phyloP scores from a whole-genome alignment of 208 protist species.

The Leishmania lainsoni region DNA sequence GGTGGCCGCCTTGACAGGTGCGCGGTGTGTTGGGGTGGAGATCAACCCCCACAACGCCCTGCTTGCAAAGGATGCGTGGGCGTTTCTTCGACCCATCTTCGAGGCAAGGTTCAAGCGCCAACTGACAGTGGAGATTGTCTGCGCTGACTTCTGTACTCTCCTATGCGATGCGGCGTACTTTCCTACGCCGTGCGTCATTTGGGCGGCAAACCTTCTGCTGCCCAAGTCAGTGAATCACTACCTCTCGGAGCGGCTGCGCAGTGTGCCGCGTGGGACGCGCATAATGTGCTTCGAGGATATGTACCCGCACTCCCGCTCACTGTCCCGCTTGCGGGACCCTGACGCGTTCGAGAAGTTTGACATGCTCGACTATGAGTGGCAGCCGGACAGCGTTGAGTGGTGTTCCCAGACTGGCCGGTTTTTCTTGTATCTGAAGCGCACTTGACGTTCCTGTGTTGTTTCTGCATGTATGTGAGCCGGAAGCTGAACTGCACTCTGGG shows the following conservation, averaged over 20 bases:
- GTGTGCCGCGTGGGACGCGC: slow-evolving; percentile 50
- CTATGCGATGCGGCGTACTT: slow-evolving; percentile 43
- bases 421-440: slow-evolving; percentile 52
- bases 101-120: slow-evolving; percentile 41
- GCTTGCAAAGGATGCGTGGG: slow-evolving; percentile 63
- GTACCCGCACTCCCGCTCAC: slow-evolving; percentile 70
- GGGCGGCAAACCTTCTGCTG: slow-evolving; percentile 79
- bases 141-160: slow-evolving; percentile 67
- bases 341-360: slow-evolving; percentile 76
- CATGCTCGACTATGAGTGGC: slow-evolving; percentile 79
- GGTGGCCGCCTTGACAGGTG: slow-evolving; percentile 72
- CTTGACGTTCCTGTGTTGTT: slow-evolving; percentile 14
- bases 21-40: slow-evolving; percentile 79
- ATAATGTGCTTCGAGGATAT: slow-evolving; percentile 83
- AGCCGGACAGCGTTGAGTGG: slow-evolving; percentile 76
- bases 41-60: slow-evolving; percentile 68
- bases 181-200: slow-evolving; percentile 51
- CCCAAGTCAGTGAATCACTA: slow-evolving; percentile 74
- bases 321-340: slow-evolving; percentile 64
- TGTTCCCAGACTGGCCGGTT: slow-evolving; percentile 55
- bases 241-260: slow-evolving; percentile 68
- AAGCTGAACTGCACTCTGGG: neutral
- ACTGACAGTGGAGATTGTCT: slow-evolving; percentile 68
- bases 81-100: slow-evolving; percentile 44
- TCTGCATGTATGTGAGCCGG: neutral